These are phyloP conservation scores for Naganishia kalamii DNA, from an alignment of 768 basidiomycete genomes.

Conservation along the genomic window DNA sequence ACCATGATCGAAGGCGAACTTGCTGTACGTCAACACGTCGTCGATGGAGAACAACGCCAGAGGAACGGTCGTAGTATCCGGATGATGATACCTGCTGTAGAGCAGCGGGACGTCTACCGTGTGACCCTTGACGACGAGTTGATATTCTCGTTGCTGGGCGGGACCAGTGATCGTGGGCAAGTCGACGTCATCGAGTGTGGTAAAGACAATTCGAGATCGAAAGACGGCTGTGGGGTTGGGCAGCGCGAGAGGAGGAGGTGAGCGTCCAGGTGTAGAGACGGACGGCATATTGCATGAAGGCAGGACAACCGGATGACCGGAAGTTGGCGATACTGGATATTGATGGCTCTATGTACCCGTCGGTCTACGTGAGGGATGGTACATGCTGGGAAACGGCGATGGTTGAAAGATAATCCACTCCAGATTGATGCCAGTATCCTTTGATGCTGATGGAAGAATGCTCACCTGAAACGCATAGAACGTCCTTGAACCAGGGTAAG, in stretches of 20 bases:
- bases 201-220: conserved; percentile 5
- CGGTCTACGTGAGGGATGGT: no score
- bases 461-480: conserved; percentile 17
- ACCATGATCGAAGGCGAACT: conserved; percentile 38
- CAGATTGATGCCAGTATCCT: not conserved
- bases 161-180: not conserved
- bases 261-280: not conserved
- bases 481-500: not conserved
- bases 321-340: no score
- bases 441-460: not conserved
- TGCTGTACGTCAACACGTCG: conserved; percentile 34
- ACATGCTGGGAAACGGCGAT: not conserved
- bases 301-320: no score
- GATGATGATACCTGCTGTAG: conserved; percentile 2
- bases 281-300: conserved; percentile 11
- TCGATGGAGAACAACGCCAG: conserved; percentile 28
- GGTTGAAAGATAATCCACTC: not conserved
- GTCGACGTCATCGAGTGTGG: not conserved
- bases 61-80: not conserved
- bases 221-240: not conserved
- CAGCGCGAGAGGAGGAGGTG: not conserved
- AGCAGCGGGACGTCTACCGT: not conserved
- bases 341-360: no score
- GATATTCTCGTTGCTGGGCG: not conserved
- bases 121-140: not conserved